These are phyloP conservation scores for Ophiostoma ips DNA, from an alignment of 2,329 filamentous ascomycete species.

Conservation along the genomic window DNA sequence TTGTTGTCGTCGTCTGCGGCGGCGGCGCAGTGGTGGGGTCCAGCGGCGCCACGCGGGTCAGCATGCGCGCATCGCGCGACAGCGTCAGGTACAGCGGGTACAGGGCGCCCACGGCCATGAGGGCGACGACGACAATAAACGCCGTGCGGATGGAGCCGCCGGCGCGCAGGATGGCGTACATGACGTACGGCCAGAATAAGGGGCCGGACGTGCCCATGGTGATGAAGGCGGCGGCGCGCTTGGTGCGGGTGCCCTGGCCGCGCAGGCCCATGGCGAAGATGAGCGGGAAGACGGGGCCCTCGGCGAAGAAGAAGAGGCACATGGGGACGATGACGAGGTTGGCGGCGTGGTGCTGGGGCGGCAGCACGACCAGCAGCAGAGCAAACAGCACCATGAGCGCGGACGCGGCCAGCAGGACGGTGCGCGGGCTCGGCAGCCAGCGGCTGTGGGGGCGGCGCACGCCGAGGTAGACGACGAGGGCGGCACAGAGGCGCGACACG, in stretches of 20 bases:
- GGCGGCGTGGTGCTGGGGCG: slow-evolving; percentile 26
- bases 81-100: slow-evolving; percentile 37
- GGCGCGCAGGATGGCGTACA: slow-evolving; percentile 50
- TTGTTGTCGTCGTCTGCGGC: too few relatives aligned
- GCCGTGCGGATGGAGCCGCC: slow-evolving; percentile 49
- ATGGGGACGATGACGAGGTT: slow-evolving; percentile 45
- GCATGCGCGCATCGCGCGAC: slow-evolving; percentile 29
- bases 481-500: slow-evolving; percentile 56
- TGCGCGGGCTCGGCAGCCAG: slow-evolving; percentile 49
- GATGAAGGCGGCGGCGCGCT: slow-evolving; percentile 63
- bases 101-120: slow-evolving; percentile 31
- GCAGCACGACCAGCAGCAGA: slow-evolving; percentile 32
- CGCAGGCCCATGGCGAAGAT: slow-evolving; percentile 68
- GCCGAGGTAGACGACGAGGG: slow-evolving; percentile 45
- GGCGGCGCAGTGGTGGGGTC: neutral
- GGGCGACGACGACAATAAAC: slow-evolving; percentile 46
- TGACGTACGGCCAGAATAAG: slow-evolving; percentile 59
- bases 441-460: slow-evolving; percentile 23
- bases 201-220: slow-evolving; percentile 64
- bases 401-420: slow-evolving; percentile 52
- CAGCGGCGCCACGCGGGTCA: slow-evolving; percentile 15
- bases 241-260: slow-evolving; percentile 67
- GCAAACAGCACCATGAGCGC: slow-evolving; percentile 44
- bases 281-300: slow-evolving; percentile 70
- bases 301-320: slow-evolving; percentile 62